These are phyloP conservation scores for Akanthomyces uredinophilus DNA, from an alignment of 2,329 filamentous ascomycete species.

Conservation along the genomic window DNA sequence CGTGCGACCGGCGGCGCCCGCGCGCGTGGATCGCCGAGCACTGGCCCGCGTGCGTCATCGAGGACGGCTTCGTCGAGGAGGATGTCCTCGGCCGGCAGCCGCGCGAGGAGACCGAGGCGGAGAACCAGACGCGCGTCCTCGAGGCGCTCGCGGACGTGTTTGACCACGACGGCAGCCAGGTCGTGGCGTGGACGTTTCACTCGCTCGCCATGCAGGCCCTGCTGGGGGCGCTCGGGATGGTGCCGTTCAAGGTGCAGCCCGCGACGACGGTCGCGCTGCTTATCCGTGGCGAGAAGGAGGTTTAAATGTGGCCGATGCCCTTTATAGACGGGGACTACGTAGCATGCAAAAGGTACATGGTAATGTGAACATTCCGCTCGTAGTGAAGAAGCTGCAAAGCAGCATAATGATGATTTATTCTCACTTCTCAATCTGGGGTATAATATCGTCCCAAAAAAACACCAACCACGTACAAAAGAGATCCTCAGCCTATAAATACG, in stretches of 20 bases:
- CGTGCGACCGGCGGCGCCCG: constrained; percentile 52
- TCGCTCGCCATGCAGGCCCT: constrained; percentile 42
- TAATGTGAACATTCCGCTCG: too few species aligned
- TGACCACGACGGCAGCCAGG: constrained; percentile 28
- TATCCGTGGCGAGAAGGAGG: constrained; percentile 38
- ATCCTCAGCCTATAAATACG: not conserved
- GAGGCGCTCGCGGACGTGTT: constrained; percentile 44
- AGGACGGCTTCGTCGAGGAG: constrained; percentile 48
- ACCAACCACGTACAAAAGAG: not conserved
- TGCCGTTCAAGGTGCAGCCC: constrained; percentile 42
- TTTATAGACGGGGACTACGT: not conserved
- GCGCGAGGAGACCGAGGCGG: constrained; percentile 42
- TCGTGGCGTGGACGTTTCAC: constrained; percentile 48
- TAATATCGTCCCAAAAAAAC: not conserved
- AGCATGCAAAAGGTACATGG: not conserved
- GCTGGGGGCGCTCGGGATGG: constrained; percentile 37
- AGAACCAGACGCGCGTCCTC: constrained; percentile 41
- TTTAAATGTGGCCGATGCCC: not conserved
- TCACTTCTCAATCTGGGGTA: not conserved
- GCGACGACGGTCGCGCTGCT: constrained; percentile 51
- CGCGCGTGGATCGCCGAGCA: constrained; percentile 42
- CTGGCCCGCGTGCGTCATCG: constrained; percentile 48
- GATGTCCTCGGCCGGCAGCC: constrained; percentile 49
- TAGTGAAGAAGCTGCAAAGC: constrained; percentile 7
- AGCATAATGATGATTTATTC: not conserved